phyloP scores from a whole-genome alignment of 169 alveolate genomes.

The Perkinsus olseni region DNA sequence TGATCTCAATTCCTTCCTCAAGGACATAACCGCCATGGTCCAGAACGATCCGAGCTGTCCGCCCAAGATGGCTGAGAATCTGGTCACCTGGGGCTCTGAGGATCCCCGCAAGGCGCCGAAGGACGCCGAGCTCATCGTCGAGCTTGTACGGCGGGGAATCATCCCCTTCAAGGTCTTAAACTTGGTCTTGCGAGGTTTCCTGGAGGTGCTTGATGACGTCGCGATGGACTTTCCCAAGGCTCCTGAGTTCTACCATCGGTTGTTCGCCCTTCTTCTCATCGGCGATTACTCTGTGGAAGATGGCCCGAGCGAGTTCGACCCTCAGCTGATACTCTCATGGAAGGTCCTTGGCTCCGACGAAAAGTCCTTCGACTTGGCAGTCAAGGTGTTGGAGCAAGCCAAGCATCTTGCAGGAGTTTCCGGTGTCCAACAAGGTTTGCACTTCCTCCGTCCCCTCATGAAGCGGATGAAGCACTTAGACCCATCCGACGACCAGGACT shows the following conservation, averaged over 20 bases:
- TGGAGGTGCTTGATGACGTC: not conserved
- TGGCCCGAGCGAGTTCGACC: not conserved
- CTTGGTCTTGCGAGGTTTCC: not conserved
- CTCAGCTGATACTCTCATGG: not conserved
- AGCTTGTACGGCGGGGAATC: not conserved
- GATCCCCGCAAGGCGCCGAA: not conserved
- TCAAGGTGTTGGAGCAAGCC: not conserved
- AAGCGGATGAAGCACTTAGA: not conserved
- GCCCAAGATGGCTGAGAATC: not conserved
- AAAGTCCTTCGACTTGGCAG: not conserved
- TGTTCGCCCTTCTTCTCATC: not conserved
- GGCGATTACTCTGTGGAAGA: not conserved
- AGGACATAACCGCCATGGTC: not conserved
- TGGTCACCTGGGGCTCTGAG: not conserved
- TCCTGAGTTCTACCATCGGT: not conserved
- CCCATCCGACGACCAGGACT: not conserved
- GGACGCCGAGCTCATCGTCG: not conserved
- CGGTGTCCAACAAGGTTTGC: not conserved
- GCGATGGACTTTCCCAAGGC: conserved; percentile 6
- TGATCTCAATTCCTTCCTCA: not conserved
- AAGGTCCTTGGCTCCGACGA: not conserved
- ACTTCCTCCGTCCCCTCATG: not conserved
- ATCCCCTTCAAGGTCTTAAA: not conserved
- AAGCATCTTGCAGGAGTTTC: not conserved
- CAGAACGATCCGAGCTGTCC: not conserved